A percentile compares a stretch with the other conserved stretches of the same genome.
Conservation (phyloP, 257 asterid genomes). For the Nicotiana otophora region DNA sequence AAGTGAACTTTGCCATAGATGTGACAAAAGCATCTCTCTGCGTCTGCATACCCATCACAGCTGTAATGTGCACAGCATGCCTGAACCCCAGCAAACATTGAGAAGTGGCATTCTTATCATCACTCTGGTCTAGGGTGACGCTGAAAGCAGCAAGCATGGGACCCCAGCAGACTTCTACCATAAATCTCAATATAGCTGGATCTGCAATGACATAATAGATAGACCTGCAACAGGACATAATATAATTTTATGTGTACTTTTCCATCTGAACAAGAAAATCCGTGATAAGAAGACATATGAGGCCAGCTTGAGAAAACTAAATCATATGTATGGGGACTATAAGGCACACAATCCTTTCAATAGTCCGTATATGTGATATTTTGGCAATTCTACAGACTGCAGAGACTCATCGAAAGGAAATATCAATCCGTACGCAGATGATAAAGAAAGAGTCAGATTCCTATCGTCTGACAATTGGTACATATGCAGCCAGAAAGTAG, state of each 20-base stretch:
- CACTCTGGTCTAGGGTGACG: slow-evolving; percentile 95
- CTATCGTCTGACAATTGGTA: slow-evolving; percentile 1
- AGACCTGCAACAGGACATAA: slow-evolving; percentile 47
- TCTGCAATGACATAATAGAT: slow-evolving; percentile 74
- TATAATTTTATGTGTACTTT: not conserved
- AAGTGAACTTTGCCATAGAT: slow-evolving; percentile 92
- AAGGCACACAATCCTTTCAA: not conserved
- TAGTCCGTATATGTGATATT: not conserved
- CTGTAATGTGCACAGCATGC: slow-evolving; percentile 92
- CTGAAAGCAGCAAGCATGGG: slow-evolving; percentile 99
- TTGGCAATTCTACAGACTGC: not conserved
- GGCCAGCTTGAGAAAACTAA: not conserved
- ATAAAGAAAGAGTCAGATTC: slow-evolving; percentile 7
- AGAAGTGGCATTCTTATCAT: slow-evolving; percentile 84
- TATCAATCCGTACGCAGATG: not conserved
- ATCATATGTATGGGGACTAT: not conserved
- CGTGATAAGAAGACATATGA: not conserved
- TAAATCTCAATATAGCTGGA: slow-evolving; percentile 86
- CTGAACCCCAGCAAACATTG: slow-evolving; percentile 92
- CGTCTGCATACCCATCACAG: slow-evolving; percentile 94
- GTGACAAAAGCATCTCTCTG: slow-evolving; percentile 98
- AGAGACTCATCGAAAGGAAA: not conserved
- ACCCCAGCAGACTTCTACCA: slow-evolving; percentile 99
- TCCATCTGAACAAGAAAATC: not conserved
- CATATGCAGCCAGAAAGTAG: not conserved